Percentiles rank a stretch among this genome's conserved stretches.
phyloP scores from a whole-genome alignment of 768 basidiomycete genomes.

The Xanthoconium stramineum region DNA sequence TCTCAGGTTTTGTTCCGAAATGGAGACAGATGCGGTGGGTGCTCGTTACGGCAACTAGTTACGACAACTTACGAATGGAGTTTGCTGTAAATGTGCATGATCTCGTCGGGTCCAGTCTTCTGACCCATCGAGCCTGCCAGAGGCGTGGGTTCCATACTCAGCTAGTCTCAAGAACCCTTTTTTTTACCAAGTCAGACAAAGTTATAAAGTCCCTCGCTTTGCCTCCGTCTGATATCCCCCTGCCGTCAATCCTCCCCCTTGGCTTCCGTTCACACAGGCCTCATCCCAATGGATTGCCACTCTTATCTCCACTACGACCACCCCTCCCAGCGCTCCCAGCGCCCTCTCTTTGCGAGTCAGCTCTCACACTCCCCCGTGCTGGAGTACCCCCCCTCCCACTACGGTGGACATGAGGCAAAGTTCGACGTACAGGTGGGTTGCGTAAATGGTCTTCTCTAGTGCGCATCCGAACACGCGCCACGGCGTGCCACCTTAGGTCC shows the following conservation, averaged over 20 bases:
- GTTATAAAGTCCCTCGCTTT: slow-evolving; percentile 30
- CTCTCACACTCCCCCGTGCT: slow-evolving; percentile 2
- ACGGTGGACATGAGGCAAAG: slow-evolving; percentile 12
- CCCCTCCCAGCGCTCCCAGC: not conserved
- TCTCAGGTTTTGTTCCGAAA: slow-evolving; percentile 24
- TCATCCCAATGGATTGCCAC: slow-evolving; percentile 13
- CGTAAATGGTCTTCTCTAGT: not conserved
- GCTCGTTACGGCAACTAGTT: slow-evolving; percentile 25
- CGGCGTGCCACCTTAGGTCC: slow-evolving; percentile 17
- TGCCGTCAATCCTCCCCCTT: slow-evolving; percentile 19
- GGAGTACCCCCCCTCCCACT: slow-evolving; percentile 2
- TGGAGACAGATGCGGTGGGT: slow-evolving; percentile 27
- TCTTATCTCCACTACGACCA: slow-evolving; percentile 1
- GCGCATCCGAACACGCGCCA: not conserved
- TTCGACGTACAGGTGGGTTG: slow-evolving; percentile 24
- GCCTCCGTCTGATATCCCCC: slow-evolving; percentile 6
- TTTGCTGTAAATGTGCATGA: slow-evolving; percentile 28
- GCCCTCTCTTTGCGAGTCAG: not conserved
- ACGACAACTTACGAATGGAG: slow-evolving; percentile 28
- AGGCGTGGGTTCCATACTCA: slow-evolving; percentile 32
- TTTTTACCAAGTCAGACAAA: slow-evolving; percentile 24
- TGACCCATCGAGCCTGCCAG: slow-evolving; percentile 29
- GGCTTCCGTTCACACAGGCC: slow-evolving; percentile 5
- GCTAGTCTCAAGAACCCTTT: slow-evolving; percentile 22
- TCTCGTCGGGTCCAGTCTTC: slow-evolving; percentile 28